Conservation (phyloP, 2,329 filamentous ascomycete species). For the Hymenotorrendiella dingleyae region DNA sequence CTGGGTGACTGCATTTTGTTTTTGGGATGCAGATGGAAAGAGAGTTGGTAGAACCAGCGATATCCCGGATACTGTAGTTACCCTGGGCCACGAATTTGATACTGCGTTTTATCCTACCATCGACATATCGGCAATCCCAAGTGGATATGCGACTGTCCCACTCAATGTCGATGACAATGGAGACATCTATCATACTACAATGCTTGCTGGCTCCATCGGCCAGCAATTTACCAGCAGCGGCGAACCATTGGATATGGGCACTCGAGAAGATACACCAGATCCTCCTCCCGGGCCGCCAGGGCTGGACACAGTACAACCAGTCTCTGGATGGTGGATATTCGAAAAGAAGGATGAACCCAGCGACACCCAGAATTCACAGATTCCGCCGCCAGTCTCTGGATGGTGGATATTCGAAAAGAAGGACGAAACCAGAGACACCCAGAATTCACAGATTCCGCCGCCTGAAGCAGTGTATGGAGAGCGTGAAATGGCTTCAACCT, state of each 20-base stretch:
- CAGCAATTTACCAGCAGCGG: constrained; percentile 19
- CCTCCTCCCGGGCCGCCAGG: not conserved
- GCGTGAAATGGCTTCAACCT: no score
- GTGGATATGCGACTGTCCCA: constrained; percentile 28
- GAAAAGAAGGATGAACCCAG: not conserved
- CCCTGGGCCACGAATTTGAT: no score
- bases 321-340: constrained; percentile 26
- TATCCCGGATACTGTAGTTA: not conserved
- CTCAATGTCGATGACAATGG: constrained; percentile 32
- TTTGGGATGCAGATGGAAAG: constrained; percentile 28
- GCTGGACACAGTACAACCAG: constrained; percentile 15
- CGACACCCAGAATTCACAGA: no score
- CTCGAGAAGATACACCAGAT: constrained; percentile 2
- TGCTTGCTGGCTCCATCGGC: constrained; percentile 32
- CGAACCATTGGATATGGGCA: not conserved
- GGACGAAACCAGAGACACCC: no score
- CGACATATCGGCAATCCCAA: constrained; percentile 24
- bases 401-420: constrained; percentile 25
- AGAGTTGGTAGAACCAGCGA: not conserved
- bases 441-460: no score
- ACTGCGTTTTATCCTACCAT: constrained; percentile 22
- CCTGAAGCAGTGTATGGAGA: no score
- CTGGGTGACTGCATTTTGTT: constrained; percentile 34
- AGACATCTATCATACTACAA: constrained; percentile 15
- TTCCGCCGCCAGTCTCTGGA: constrained; percentile 18